These are phyloP conservation scores for Epichloe amarillans DNA, from an alignment of 2,329 filamentous ascomycete genomes.

Conservation along the genomic window DNA sequence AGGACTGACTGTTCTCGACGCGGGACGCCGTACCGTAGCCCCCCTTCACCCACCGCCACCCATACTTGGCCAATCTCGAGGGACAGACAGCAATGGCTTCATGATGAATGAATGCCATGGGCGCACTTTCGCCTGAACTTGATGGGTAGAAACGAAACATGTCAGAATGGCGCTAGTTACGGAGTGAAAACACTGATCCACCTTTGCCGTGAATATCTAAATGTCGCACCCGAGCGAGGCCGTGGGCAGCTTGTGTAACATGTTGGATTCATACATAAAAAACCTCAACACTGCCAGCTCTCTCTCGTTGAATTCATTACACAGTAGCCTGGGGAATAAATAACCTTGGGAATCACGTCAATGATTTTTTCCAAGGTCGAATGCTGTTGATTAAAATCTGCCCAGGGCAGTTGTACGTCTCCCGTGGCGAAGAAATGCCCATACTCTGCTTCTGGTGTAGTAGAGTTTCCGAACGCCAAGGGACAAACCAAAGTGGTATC, in stretches of 20 bases:
- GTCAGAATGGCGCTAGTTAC: too few species aligned
- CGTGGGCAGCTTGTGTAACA: too few species aligned
- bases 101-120: neutral
- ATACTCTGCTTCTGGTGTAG: neutral
- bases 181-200: too few species aligned
- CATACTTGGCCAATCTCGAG: neutral
- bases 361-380: neutral
- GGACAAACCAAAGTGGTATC: conserved; percentile 9
- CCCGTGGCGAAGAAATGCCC: neutral
- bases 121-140: neutral
- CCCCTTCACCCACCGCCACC: neutral
- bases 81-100: neutral
- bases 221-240: too few species aligned
- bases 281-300: too few species aligned
- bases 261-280: too few species aligned
- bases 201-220: too few species aligned
- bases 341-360: neutral
- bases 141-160: neutral
- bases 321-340: too few species aligned
- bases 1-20: neutral
- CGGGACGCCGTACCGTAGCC: neutral
- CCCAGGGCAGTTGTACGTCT: neutral
- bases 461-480: neutral
- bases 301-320: neutral
- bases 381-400: neutral